Conservation (phyloP, 257 asterid genomes). For the Petunia secreta region DNA sequence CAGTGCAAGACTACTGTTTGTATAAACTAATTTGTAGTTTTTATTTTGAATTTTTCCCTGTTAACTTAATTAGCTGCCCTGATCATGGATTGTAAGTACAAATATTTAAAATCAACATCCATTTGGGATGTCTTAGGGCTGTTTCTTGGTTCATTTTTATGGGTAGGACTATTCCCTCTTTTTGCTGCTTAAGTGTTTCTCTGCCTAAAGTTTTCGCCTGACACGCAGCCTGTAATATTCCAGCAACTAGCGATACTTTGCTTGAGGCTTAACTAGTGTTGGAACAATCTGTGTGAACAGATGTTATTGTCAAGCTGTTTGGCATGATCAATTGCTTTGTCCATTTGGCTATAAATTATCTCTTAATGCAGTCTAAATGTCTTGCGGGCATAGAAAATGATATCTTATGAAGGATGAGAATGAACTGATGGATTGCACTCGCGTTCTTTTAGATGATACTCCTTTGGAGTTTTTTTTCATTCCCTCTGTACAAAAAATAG, state of each 20-base stretch:
- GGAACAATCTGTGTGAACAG: neutral
- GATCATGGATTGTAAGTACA: neutral
- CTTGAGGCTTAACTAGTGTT: neutral
- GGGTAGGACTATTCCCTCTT: neutral
- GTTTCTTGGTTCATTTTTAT: neutral
- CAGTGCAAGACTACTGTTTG: conserved; percentile 21
- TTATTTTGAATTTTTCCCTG: neutral
- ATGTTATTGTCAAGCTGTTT: neutral
- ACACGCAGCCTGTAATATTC: neutral
- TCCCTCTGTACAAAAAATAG: too few species aligned
- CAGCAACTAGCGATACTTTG: neutral
- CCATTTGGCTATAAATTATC: neutral
- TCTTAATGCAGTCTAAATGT: neutral
- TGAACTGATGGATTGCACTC: too few species aligned
- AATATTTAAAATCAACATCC: conserved; percentile 1
- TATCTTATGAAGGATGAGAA: too few species aligned
- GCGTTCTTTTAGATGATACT: too few species aligned
- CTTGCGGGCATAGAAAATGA: neutral
- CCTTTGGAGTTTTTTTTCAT: too few species aligned
- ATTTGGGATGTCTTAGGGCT: neutral
- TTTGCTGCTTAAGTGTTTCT: too few species aligned
- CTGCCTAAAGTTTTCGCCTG: too few species aligned
- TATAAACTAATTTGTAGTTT: conserved; percentile 20
- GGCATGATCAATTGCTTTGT: neutral
- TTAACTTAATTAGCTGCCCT: neutral